Percentiles rank a stretch among this genome's conserved stretches.
phyloP scores from a whole-genome alignment of 768 basidiomycete genomes.

The Mycena filopes region DNA sequence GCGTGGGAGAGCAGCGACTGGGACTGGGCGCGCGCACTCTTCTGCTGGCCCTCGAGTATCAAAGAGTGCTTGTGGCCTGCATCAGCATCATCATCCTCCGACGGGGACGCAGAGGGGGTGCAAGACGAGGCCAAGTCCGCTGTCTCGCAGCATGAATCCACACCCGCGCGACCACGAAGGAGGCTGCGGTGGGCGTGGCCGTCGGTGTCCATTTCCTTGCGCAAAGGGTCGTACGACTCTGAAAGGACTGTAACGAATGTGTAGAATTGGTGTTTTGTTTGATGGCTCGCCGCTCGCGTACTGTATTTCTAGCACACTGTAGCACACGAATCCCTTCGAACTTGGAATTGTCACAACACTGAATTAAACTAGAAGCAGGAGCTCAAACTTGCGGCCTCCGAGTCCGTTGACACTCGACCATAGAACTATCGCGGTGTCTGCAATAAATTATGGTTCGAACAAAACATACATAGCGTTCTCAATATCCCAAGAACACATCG shows the following conservation, averaged over 20 bases:
- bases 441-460: too few relatives aligned
- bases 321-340: neutral
- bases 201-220: neutral
- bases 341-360: too few relatives aligned
- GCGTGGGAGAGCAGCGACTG: conserved; percentile 48
- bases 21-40: neutral
- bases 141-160: neutral
- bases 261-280: too few relatives aligned
- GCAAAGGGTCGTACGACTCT: conserved; percentile 15
- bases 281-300: neutral
- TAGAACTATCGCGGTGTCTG: too few relatives aligned
- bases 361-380: too few relatives aligned
- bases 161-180: neutral
- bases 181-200: neutral
- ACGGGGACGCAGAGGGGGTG: conserved; percentile 51
- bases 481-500: too few relatives aligned
- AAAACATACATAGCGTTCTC: too few relatives aligned
- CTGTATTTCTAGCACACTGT: conserved; percentile 5
- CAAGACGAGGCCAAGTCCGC: conserved; percentile 13
- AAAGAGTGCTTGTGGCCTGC: neutral
- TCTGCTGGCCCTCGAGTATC: too few relatives aligned
- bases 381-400: too few relatives aligned
- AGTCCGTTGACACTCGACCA: too few relatives aligned
- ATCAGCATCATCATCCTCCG: neutral
- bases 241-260: conserved; percentile 5